Percentiles rank a stretch among this genome's conserved stretches.
Conservation (phyloP, 306 rosid species). For the Quercus suber region DNA sequence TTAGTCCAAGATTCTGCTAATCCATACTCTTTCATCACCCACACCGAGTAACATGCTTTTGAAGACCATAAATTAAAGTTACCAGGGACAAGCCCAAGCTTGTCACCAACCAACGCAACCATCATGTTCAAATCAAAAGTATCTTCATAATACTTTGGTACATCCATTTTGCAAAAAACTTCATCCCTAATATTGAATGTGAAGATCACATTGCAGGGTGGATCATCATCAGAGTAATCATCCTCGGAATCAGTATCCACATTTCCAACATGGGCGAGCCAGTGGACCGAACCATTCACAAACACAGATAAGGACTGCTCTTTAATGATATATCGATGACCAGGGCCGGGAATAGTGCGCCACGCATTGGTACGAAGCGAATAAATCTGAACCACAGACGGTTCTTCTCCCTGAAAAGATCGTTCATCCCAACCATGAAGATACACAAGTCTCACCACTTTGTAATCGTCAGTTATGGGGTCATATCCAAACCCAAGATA, state of each 20-base stretch:
- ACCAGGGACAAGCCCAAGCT: background rate
- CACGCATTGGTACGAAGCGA: conserved; percentile 5
- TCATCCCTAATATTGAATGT: background rate
- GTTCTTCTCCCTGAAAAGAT: too few relatives aligned
- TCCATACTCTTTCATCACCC: background rate
- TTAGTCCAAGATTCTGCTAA: background rate
- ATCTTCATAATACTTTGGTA: background rate
- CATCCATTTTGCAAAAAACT: background rate
- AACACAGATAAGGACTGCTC: background rate
- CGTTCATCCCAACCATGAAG: background rate
- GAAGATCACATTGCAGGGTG: background rate
- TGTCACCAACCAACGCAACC: background rate
- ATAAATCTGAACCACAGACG: conserved; percentile 5
- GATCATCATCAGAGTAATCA: background rate
- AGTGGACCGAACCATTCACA: conserved; percentile 13
- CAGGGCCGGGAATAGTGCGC: background rate
- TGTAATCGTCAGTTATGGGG: background rate
- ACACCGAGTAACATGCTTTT: background rate
- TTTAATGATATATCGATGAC: background rate
- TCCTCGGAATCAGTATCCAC: too few relatives aligned
- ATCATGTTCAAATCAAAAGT: background rate
- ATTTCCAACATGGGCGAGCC: background rate
- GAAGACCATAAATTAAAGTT: background rate
- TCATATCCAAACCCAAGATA: conserved; percentile 21
- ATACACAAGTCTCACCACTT: conserved; percentile 11